phyloP scores from a whole-genome alignment of 805 yeast species.

The Yarrowia deformans region DNA sequence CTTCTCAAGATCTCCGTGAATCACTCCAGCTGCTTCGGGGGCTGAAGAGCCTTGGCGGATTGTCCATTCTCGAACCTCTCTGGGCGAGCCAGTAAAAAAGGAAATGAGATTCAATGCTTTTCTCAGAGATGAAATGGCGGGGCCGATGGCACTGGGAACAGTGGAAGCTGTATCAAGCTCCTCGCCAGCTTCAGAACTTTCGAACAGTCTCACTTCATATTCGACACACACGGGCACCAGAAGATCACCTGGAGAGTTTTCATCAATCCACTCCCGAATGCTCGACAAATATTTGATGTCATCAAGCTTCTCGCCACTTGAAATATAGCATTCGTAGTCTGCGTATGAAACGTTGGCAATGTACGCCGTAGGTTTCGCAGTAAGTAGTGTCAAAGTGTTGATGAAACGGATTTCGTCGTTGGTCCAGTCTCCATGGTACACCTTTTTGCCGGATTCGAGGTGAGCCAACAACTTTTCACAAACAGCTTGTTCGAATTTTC shows the following conservation, averaged over 20 bases:
- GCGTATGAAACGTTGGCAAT: constrained; percentile 74
- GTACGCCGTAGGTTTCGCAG: constrained; percentile 88
- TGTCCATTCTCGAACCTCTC: constrained; percentile 90
- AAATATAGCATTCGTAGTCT: constrained; percentile 60
- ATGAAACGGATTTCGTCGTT: constrained; percentile 69
- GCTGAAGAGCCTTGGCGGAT: constrained; percentile 77
- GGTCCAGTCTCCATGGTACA: constrained; percentile 67
- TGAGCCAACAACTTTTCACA: constrained; percentile 54
- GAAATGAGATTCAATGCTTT: constrained; percentile 73
- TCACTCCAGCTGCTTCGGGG: constrained; percentile 89
- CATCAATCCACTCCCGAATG: constrained; percentile 70
- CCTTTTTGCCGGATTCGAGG: constrained; percentile 69
- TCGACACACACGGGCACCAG: constrained; percentile 76
- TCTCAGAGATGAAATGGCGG: constrained; percentile 72
- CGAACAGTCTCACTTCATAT: constrained; percentile 67
- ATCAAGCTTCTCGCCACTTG: constrained; percentile 45
- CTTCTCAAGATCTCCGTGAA: constrained; percentile 82
- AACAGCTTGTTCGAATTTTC: constrained; percentile 53
- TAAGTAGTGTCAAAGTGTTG: constrained; percentile 74
- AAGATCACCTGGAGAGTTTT: constrained; percentile 70
- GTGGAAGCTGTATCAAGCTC: constrained; percentile 45
- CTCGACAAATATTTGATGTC: constrained; percentile 59
- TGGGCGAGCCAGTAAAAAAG: constrained; percentile 85
- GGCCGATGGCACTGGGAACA: constrained; percentile 52
- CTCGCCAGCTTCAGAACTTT: constrained; percentile 53